Conservation (phyloP, 345 rosid species). For the Triadica sebifera region DNA sequence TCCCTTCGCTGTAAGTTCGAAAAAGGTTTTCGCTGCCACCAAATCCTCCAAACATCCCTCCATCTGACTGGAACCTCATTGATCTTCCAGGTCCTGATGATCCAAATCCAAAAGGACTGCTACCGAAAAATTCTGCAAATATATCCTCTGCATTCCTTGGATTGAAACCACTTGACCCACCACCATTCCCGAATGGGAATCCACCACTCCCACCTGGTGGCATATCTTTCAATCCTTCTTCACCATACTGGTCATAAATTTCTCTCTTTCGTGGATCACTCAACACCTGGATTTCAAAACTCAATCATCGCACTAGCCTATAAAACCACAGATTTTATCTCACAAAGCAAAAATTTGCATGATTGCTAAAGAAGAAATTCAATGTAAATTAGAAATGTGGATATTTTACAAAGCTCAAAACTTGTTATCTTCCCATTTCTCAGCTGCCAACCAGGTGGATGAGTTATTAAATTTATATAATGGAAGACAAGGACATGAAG, state of each 20-base stretch:
- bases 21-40: slow-evolving; percentile 54
- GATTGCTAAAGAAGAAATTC: too few relatives aligned
- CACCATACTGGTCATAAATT: slow-evolving; percentile 79
- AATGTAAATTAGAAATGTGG: background rate
- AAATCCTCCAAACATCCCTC: slow-evolving; percentile 63
- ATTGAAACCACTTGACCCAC: slow-evolving; percentile 62
- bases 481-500: background rate
- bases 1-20: slow-evolving; percentile 61
- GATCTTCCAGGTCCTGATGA: slow-evolving; percentile 70
- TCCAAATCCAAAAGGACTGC: slow-evolving; percentile 80
- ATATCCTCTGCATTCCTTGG: slow-evolving; percentile 97
- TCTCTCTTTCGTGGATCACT: slow-evolving; percentile 86
- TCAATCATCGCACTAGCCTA: too few relatives aligned
- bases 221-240: slow-evolving; percentile 85
- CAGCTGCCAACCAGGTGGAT: background rate
- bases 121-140: slow-evolving; percentile 92
- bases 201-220: slow-evolving; percentile 62
- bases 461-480: too few relatives aligned
- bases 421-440: background rate
- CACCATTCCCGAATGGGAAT: slow-evolving; percentile 25
- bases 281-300: slow-evolving; percentile 53
- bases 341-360: too few relatives aligned
- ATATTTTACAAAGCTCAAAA: background rate
- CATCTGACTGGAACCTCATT: slow-evolving; percentile 70
- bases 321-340: too few relatives aligned